Conservation (phyloP, 2,329 filamentous ascomycete genomes). For the Fusarium heterosporum region DNA sequence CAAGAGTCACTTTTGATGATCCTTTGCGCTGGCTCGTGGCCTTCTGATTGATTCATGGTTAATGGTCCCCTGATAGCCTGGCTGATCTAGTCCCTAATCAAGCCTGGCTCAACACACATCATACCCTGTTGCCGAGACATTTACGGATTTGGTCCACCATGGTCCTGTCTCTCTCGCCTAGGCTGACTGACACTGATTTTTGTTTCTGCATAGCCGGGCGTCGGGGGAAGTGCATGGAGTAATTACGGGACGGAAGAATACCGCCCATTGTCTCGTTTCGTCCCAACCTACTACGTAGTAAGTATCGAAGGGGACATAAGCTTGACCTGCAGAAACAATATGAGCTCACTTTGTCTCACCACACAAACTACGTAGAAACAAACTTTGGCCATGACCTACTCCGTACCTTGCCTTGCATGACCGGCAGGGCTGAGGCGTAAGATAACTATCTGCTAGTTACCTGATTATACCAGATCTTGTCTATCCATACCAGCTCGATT, state of each 20-base stretch:
- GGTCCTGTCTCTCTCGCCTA: slow-evolving; percentile 24
- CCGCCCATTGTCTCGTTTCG: slow-evolving; percentile 7
- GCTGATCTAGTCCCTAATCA: not conserved
- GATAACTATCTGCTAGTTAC: too few relatives aligned
- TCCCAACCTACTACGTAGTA: not conserved
- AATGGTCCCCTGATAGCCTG: slow-evolving; percentile 2
- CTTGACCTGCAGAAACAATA: slow-evolving; percentile 2
- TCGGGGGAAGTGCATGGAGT: slow-evolving; percentile 16
- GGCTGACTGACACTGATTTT: slow-evolving; percentile 23
- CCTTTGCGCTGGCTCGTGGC: slow-evolving; percentile 4
- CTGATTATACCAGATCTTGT: slow-evolving; percentile 1
- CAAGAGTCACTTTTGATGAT: not conserved
- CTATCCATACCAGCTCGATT: slow-evolving; percentile 27
- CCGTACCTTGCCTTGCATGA: slow-evolving; percentile 7
- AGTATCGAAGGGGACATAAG: not conserved
- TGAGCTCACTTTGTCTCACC: slow-evolving; percentile 8
- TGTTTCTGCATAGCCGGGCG: slow-evolving; percentile 27
- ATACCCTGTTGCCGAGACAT: slow-evolving; percentile 27
- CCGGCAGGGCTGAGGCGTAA: slow-evolving; percentile 34
- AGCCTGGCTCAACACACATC: not conserved
- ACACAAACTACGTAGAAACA: slow-evolving; percentile 20
- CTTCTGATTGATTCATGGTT: not conserved
- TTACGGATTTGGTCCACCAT: slow-evolving; percentile 5
- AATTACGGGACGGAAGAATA: slow-evolving; percentile 13
- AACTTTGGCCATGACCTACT: slow-evolving; percentile 20